Evolutionary conservation across 106 monocot genomes (phyloP).

Genomic region (Phalaenopsis aphrodite): DNA sequence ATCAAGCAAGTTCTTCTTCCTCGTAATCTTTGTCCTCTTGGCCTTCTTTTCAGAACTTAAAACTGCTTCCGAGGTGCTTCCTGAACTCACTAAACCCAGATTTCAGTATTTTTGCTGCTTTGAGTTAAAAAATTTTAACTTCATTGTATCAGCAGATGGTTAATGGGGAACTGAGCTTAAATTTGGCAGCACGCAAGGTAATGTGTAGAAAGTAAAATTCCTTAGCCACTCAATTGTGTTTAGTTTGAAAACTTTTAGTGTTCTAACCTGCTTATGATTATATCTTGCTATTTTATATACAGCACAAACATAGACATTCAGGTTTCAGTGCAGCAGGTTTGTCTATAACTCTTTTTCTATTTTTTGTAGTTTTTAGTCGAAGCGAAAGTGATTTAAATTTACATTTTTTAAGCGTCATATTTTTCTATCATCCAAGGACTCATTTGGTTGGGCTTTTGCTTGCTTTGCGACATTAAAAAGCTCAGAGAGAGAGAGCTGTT

Average conservation of each 20-base stretch:
- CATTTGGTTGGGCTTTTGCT: too few species aligned
- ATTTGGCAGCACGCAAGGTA: constrained; percentile 15
- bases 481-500: too few species aligned
- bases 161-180: constrained; percentile 21
- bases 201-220: background rate
- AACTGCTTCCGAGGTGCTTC: constrained; percentile 20
- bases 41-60: constrained; percentile 16
- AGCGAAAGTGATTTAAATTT: background rate
- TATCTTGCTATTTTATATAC: constrained; percentile 4
- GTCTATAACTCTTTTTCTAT: background rate
- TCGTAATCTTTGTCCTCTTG: constrained; percentile 15
- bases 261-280: background rate
- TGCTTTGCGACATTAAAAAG: too few species aligned
- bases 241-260: background rate
- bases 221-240: too few species aligned
- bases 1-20: constrained; percentile 11
- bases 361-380: background rate
- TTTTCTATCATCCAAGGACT: too few species aligned
- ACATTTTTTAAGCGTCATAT: background rate
- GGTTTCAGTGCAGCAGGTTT: constrained; percentile 54
- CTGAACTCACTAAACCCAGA: background rate
- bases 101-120: background rate
- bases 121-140: background rate
- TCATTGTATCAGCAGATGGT: background rate
- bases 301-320: constrained; percentile 52